Conservation (phyloP, 192 early-diverging fungal species). For the Chytriomyces sp. region DNA sequence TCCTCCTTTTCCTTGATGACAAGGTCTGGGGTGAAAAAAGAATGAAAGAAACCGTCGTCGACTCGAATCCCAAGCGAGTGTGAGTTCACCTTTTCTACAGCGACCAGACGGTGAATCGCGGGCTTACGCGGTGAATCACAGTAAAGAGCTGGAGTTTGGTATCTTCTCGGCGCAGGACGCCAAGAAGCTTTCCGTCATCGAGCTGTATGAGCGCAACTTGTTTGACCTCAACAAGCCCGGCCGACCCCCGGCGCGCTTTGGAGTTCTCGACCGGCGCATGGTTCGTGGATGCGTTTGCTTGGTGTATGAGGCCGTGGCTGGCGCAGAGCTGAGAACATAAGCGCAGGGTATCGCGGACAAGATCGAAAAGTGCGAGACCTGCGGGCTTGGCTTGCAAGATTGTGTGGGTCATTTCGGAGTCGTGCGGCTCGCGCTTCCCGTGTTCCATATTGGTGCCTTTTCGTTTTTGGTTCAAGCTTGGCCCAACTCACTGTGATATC, state of each 20-base stretch:
- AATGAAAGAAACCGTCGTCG: slow-evolving; percentile 9
- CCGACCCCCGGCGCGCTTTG: slow-evolving; percentile 78
- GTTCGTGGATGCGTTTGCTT: slow-evolving; percentile 56
- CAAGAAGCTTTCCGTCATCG: slow-evolving; percentile 85
- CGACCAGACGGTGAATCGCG: neutral
- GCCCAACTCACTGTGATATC: neutral
- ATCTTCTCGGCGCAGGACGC: slow-evolving; percentile 88
- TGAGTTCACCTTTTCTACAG: slow-evolving; percentile 1
- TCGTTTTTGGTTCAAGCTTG: neutral
- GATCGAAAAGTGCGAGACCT: slow-evolving; percentile 84
- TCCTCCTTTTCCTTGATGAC: no score
- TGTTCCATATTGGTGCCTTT: slow-evolving; percentile 88
- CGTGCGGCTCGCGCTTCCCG: slow-evolving; percentile 87
- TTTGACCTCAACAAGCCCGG: slow-evolving; percentile 69
- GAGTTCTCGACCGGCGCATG: slow-evolving; percentile 88
- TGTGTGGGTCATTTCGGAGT: slow-evolving; percentile 98
- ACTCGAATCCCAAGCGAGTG: slow-evolving; percentile 26
- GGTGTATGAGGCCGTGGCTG: neutral
- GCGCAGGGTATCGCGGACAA: slow-evolving; percentile 82
- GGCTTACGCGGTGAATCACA: neutral
- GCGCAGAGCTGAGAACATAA: neutral
- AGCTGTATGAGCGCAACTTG: slow-evolving; percentile 88
- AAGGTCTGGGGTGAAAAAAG: no score
- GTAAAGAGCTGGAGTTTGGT: slow-evolving; percentile 92
- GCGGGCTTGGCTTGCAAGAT: slow-evolving; percentile 79